These are phyloP conservation scores for Cercophora newfieldiana DNA, from an alignment of 495 filamentous ascomycete species.

Conservation along the genomic window DNA sequence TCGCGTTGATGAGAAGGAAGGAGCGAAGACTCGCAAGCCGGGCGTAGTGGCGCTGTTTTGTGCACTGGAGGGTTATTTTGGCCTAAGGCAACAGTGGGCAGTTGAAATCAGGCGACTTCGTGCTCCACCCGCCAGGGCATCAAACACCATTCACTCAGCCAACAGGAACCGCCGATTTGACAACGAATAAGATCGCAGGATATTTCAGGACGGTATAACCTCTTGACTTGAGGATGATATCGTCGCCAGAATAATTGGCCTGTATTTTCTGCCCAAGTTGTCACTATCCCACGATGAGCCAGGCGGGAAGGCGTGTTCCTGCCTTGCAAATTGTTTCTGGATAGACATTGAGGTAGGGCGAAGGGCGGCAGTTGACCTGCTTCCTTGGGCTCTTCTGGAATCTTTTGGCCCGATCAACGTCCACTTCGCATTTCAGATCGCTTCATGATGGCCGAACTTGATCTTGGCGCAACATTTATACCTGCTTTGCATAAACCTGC, in stretches of 20 bases:
- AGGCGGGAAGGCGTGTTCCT: background rate
- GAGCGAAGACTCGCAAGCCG: background rate
- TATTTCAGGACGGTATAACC: background rate
- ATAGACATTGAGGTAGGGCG: background rate
- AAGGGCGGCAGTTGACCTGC: background rate
- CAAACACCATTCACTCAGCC: background rate
- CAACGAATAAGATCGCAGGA: background rate
- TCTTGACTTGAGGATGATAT: background rate
- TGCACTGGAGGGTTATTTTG: background rate
- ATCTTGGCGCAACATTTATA: slow-evolving; percentile 66
- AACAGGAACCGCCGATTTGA: background rate
- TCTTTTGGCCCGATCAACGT: background rate
- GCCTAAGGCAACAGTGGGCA: background rate
- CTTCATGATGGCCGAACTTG: slow-evolving; percentile 53
- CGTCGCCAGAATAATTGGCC: background rate
- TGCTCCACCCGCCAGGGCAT: background rate
- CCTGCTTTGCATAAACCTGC: slow-evolving; percentile 77
- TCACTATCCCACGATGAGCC: background rate
- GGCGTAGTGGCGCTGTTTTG: slow-evolving; percentile 5
- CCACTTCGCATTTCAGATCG: background rate
- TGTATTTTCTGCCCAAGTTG: background rate
- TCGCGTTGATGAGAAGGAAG: slow-evolving; percentile 2
- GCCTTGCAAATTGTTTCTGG: background rate
- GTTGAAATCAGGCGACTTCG: background rate
- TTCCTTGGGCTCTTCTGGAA: background rate